Evolutionary conservation across 106 monocot species (phyloP), one percentile per base, ranked within the genome.

Genomic region (Iris macrosiphon): DNA sequence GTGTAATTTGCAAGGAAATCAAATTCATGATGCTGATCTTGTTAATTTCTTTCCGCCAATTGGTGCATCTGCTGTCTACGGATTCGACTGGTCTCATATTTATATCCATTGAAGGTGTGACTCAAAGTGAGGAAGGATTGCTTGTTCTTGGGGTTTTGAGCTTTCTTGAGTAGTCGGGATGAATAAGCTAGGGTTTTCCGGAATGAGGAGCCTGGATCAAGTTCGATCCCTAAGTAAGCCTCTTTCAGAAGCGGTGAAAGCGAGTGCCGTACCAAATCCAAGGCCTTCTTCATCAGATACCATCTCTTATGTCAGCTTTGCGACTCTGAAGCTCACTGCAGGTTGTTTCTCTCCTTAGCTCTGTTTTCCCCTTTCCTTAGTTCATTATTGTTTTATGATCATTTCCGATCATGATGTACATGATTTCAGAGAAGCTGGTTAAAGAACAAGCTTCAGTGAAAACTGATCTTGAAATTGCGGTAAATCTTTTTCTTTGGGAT

Each of bases 401-500:
- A 18, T 39, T 79, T 32, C 8, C 9, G n/a, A 4, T 54, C 39
- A 71, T 46, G 19, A 47, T 54, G 45, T 16, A n/a, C n/a, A n/a
- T 72, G 29, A 50, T 77, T 84, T 16, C 81, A 98, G 98, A 98
- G 72, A 91, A 84, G 71, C 43, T 98, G 87, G 80, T 98, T 34
- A 91, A 84, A 55, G 98, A 98, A 44, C 98, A 98, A 59, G 91
- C 81, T 56, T 83, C 98, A 13, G 80, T 83, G 62, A 98, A 98
- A 67, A 81, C 78, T 49, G 98, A 98, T 61, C 91, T 98, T 48
- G 98, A 91, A 75, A 55, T 98, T 68, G 75, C 83, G 70, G 98
- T 98, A 98, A 63, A 75, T 29, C 40, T 44, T 26, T 30, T 48
- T 11, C 6, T 12, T 56, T 54, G 37, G 2, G 7, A 49, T 20